These are phyloP conservation scores for Amniculicola lignicola DNA, from an alignment of 495 filamentous ascomycete species.

Conservation along the genomic window DNA sequence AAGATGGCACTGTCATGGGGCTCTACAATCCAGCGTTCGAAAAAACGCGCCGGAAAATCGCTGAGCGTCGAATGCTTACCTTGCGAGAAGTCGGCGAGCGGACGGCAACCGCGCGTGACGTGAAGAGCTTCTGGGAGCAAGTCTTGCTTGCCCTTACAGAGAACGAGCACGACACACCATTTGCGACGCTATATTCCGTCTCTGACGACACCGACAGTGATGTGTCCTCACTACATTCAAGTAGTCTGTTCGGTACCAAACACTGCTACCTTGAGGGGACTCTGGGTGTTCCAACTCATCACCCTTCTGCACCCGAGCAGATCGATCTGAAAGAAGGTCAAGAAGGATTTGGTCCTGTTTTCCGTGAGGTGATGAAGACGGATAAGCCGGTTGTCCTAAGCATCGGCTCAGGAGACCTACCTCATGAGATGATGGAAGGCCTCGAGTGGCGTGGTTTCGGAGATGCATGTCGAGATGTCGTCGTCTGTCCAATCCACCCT, in stretches of 20 bases:
- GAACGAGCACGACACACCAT: conserved; percentile 37
- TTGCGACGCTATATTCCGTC: conserved; percentile 38
- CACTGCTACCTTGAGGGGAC: conserved; percentile 59
- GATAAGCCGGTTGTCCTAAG: conserved; percentile 58
- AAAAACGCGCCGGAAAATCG: conserved; percentile 37
- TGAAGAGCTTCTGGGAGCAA: conserved; percentile 42
- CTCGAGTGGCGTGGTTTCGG: conserved; percentile 63
- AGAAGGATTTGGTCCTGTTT: conserved; percentile 62
- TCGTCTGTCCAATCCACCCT: conserved; percentile 67
- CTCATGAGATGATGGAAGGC: conserved; percentile 55
- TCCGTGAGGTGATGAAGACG: conserved; percentile 64
- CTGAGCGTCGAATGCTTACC: conserved; percentile 40
- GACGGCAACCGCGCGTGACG: conserved; percentile 62
- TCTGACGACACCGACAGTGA: conserved; percentile 36
- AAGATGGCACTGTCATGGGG: conserved; percentile 37
- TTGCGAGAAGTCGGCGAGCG: conserved; percentile 64
- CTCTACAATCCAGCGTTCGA: conserved; percentile 40
- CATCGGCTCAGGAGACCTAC: conserved; percentile 56
- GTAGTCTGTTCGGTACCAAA: conserved; percentile 51
- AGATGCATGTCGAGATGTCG: conserved; percentile 60
- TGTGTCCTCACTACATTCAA: conserved; percentile 56
- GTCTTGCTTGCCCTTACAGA: conserved; percentile 26
- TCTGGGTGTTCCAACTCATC: conserved; percentile 59
- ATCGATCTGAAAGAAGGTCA: conserved; percentile 60
- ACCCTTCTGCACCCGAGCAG: conserved; percentile 50